Base-by-base conservation (phyloP, 2,329 filamentous ascomycete species). In the Colletotrichum spinosum region DNA sequence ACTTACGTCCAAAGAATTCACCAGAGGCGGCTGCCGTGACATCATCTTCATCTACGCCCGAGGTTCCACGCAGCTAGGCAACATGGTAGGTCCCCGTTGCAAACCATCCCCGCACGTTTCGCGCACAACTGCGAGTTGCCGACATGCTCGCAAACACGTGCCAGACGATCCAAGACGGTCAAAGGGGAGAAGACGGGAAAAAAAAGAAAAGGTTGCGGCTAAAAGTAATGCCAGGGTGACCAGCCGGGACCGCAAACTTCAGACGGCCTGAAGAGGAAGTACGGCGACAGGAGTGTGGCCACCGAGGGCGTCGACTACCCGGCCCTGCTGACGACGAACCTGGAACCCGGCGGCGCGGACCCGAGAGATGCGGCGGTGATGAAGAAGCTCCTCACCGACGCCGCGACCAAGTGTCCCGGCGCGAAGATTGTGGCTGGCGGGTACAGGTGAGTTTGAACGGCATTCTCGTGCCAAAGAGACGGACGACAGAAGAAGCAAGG, bases 11-110 rank as follows among this genome's bases (percentile, higher is more conserved):
- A 53, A 64, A 11, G 60, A 64, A 33, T 64, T 59, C 48, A 49
- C 60, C 1, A 17, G 4, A 25, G 48, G 55, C 10, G 60, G 60
- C n/a, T 56, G 51, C 41, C 66, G 61, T 50, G 55, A 54, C 12
- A 74, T 74, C 51, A 79, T 80, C 67, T 75, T 80, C 69, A 75
- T 80, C 70, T 80, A 70, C 59, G 78, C 78, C 50, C 75, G 78
- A 11, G 78, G 73, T 39, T 78, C 78, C 3, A 75, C 72, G 12
- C 78, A 80, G 67, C 4, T 56, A 10, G 78, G 78, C 39, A 80
- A 80, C 69, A 73, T 80, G 72, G 78, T 77, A 65, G 64, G 62
- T 12, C 7, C 52, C 52, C 51, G 33, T 25, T 5, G 25, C 25
- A 25, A 25, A 25, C 3, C 25, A 25, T 25, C 6, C 52, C 37